A percentile compares a stretch with the other conserved stretches of the same genome.
Conservation (phyloP, 2,329 filamentous ascomycete genomes). For the Bipolaris sorokiniana region DNA sequence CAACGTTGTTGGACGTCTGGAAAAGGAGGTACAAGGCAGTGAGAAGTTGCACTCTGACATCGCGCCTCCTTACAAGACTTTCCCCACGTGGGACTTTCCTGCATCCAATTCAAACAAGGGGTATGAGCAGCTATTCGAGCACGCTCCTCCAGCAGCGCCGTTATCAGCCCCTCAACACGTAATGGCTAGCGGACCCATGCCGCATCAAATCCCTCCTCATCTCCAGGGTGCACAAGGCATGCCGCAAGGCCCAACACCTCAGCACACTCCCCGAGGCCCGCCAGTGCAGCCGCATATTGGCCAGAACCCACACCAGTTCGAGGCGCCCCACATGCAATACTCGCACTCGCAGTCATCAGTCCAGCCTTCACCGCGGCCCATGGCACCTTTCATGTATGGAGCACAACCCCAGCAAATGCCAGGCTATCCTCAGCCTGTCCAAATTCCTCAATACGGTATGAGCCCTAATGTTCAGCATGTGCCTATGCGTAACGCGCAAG, state of each 20-base stretch:
- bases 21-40: conserved; percentile 63
- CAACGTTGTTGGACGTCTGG: conserved; percentile 72
- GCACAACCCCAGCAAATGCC: conserved; percentile 63
- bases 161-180: conserved; percentile 69
- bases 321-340: conserved; percentile 86
- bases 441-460: conserved; percentile 74
- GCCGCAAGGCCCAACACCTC: conserved; percentile 71
- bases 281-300: conserved; percentile 76
- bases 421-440: conserved; percentile 57
- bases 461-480: conserved; percentile 73
- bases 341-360: conserved; percentile 79
- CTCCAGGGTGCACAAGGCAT: conserved; percentile 74
- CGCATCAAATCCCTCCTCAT: conserved; percentile 83
- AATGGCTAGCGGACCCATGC: conserved; percentile 68
- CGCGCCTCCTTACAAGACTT: conserved; percentile 81
- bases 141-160: conserved; percentile 61
- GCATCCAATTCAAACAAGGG: conserved; percentile 75
- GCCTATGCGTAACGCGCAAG: conserved; percentile 73
- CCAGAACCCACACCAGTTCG: conserved; percentile 72
- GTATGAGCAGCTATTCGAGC: conserved; percentile 81
- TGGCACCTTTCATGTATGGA: conserved; percentile 73
- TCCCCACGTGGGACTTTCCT: conserved; percentile 80
- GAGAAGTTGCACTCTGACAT: conserved; percentile 72
- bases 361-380: conserved; percentile 81
- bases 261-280: conserved; percentile 79